Evolutionary conservation across 495 filamentous ascomycete genomes (phyloP).

Genomic region (Podospora anserina): DNA sequence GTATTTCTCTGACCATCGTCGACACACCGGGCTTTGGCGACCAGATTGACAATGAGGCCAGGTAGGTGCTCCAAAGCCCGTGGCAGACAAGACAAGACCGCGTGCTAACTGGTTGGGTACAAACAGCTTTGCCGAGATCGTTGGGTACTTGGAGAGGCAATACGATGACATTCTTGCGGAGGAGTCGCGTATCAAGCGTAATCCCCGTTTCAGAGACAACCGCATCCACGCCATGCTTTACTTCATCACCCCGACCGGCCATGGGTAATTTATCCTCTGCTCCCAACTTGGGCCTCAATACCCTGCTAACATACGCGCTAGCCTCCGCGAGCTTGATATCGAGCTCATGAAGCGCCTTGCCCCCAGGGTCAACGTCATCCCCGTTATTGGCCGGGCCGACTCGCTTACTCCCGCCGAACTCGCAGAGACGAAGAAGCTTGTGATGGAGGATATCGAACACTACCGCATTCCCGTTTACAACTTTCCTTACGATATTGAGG

Average conservation of each 20-base stretch:
- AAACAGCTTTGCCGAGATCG: conserved; percentile 88
- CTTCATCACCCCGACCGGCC: conserved; percentile 98
- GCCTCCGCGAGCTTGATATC: conserved; percentile 97
- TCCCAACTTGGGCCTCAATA: not conserved
- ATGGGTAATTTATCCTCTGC: conserved; percentile 60
- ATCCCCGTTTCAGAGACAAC: conserved; percentile 98
- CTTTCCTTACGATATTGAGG: conserved; percentile 99
- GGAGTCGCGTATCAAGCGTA: conserved; percentile 99
- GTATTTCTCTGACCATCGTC: conserved; percentile 95
- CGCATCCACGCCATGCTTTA: conserved; percentile 96
- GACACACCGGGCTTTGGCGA: conserved; percentile 98
- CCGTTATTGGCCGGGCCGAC: conserved; percentile 97
- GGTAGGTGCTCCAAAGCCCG: conserved; percentile 47
- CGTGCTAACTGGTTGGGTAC: conserved; percentile 47
- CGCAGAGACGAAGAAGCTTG: conserved; percentile 97
- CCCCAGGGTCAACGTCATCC: conserved; percentile 97
- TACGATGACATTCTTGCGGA: conserved; percentile 98
- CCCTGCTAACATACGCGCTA: conserved; percentile 36
- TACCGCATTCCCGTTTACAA: conserved; percentile 99
- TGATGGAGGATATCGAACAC: conserved; percentile 99
- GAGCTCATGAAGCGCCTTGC: conserved; percentile 99
- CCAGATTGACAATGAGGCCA: conserved; percentile 98
- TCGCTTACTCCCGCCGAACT: conserved; percentile 94
- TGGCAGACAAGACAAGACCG: conserved; percentile 80
- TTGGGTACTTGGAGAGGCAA: conserved; percentile 95